Conservation (phyloP, 768 basidiomycete genomes). For the Mycena pura region DNA sequence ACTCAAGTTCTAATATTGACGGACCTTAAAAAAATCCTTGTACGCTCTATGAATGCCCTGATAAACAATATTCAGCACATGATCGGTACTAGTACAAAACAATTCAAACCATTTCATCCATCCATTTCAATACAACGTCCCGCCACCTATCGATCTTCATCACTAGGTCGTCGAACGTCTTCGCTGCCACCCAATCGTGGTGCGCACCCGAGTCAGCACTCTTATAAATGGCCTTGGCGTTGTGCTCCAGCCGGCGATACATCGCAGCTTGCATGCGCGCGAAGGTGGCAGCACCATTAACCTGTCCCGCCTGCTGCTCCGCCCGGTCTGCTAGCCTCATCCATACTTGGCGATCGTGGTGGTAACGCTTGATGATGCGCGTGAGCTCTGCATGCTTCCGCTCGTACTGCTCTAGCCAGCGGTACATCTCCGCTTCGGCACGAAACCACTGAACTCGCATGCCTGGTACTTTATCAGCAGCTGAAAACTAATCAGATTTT, state of each 20-base stretch:
- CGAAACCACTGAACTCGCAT: conserved; percentile 10
- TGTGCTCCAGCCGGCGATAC: conserved; percentile 1
- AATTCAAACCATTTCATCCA: not conserved
- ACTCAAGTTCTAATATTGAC: not conserved
- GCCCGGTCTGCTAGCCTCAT: not conserved
- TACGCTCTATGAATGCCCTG: not conserved
- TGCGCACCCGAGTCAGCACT: not conserved
- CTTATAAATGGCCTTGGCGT: not conserved
- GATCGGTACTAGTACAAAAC: too few species aligned
- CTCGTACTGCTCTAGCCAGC: not conserved
- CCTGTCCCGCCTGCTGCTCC: not conserved
- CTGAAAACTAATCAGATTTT: not conserved
- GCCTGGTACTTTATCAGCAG: not conserved
- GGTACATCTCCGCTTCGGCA: not conserved
- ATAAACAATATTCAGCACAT: too few species aligned
- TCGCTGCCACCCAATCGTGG: not conserved
- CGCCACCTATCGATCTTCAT: not conserved
- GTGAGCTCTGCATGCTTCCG: conserved; percentile 7
- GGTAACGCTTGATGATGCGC: conserved; percentile 5
- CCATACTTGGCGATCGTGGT: conserved; percentile 4
- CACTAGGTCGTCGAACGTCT: conserved; percentile 1
- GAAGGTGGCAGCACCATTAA: not conserved
- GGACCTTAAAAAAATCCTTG: not conserved
- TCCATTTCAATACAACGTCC: too few species aligned
- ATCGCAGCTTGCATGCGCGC: conserved; percentile 8